Percentiles rank a stretch among this genome's conserved stretches.
phyloP scores from a whole-genome alignment of 176 grass and related monocot species.

The Olyra latifolia region DNA sequence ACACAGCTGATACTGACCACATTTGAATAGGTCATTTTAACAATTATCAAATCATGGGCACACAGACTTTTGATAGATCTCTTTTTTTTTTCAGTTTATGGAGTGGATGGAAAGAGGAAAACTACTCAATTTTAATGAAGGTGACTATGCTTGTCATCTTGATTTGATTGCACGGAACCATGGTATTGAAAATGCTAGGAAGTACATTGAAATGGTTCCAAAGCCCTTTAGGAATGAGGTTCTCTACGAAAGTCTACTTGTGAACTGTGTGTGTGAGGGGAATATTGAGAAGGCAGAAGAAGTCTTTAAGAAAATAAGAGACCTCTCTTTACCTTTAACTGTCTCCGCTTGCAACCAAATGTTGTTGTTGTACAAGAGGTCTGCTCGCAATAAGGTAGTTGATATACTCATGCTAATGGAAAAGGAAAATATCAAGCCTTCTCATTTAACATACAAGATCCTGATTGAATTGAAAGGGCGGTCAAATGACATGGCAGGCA shows the following conservation, averaged over 20 bases:
- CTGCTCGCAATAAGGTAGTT: constrained; percentile 48
- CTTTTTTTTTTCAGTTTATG: constrained; percentile 58
- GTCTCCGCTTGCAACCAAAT: constrained; percentile 73
- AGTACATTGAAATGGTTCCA: constrained; percentile 59
- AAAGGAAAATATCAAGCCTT: constrained; percentile 59
- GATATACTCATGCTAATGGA: constrained; percentile 70
- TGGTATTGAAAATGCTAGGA: constrained; percentile 63
- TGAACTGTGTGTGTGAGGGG: constrained; percentile 48
- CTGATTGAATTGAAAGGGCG: constrained; percentile 69
- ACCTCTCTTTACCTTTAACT: constrained; percentile 54
- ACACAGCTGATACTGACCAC: background rate
- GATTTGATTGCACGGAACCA: constrained; percentile 68
- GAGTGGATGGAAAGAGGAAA: constrained; percentile 60
- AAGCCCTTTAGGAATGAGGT: constrained; percentile 54
- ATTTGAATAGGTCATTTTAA: background rate
- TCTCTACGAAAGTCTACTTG: constrained; percentile 62
- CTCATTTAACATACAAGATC: constrained; percentile 68
- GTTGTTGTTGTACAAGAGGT: constrained; percentile 67
- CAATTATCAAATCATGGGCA: background rate
- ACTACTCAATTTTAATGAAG: constrained; percentile 49
- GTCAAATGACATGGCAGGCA: constrained; percentile 62
- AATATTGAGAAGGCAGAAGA: constrained; percentile 66
- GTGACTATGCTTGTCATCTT: constrained; percentile 70
- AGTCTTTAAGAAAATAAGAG: constrained; percentile 76
- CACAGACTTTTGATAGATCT: constrained; percentile 10